A percentile compares a stretch with the other conserved stretches of the same genome.
Evolutionary conservation across 1,139 yeast species (phyloP).

Genomic region (Diutina rugosa): DNA sequence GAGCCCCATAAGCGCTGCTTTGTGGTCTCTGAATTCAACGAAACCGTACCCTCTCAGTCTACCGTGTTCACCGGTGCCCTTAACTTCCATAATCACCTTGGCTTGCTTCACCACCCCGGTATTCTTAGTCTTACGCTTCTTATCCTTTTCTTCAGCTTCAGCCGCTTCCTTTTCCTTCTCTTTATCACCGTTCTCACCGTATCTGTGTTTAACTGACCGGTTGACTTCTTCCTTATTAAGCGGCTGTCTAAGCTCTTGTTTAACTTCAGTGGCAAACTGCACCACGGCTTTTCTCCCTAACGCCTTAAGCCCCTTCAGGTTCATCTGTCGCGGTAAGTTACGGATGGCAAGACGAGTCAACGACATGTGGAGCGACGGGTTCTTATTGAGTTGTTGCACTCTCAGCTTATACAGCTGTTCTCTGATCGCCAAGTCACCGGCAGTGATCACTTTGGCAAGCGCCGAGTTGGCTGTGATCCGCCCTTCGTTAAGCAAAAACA

Average conservation of each 20-base stretch:
- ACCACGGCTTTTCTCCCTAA: slow-evolving; percentile 92
- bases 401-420: slow-evolving; percentile 80
- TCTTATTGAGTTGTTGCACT: slow-evolving; percentile 80
- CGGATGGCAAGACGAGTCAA: slow-evolving; percentile 89
- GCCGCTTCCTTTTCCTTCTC: slow-evolving; percentile 32
- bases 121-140: slow-evolving; percentile 53
- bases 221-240: slow-evolving; percentile 78
- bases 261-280: slow-evolving; percentile 88
- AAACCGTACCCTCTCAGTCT: slow-evolving; percentile 97
- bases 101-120: slow-evolving; percentile 91
- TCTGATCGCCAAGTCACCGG: slow-evolving; percentile 73
- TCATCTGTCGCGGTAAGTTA: slow-evolving; percentile 88
- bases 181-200: background rate
- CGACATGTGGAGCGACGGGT: slow-evolving; percentile 83
- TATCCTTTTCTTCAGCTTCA: slow-evolving; percentile 20
- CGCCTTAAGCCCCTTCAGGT: slow-evolving; percentile 76
- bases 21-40: slow-evolving; percentile 86
- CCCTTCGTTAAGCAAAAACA: slow-evolving; percentile 87
- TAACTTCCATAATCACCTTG: slow-evolving; percentile 83
- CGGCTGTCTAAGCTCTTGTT: slow-evolving; percentile 63
- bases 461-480: slow-evolving; percentile 73
- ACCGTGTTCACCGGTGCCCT: slow-evolving; percentile 77
- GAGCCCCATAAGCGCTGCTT: slow-evolving; percentile 87
- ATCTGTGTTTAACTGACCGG: slow-evolving; percentile 40
- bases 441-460: slow-evolving; percentile 55